A percentile compares a stretch with the other conserved stretches of the same genome.
phyloP scores from a whole-genome alignment of 305 asterid genomes.

The Fraxinus sp. region DNA sequence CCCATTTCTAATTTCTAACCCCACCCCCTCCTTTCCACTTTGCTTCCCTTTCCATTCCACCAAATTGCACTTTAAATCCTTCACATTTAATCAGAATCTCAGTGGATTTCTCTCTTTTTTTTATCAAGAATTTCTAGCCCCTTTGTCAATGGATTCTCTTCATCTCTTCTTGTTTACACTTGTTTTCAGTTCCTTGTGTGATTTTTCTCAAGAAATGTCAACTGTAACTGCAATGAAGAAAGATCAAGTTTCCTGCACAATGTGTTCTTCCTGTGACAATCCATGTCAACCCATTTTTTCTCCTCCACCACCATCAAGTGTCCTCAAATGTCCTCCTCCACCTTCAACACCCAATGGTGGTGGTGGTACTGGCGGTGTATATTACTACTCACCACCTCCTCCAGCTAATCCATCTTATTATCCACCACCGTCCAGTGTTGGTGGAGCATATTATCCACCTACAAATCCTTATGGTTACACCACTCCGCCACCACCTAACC shows the following conservation, averaged over 20 bases:
- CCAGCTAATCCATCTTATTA: not conserved
- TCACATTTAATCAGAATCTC: not conserved
- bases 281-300: conserved; percentile 62
- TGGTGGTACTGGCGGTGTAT: not conserved
- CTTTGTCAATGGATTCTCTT: conserved; percentile 22
- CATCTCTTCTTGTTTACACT: conserved; percentile 24
- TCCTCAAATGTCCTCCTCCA: conserved; percentile 36
- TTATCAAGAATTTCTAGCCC: not conserved
- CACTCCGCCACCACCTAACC: conserved; percentile 9
- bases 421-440: not conserved
- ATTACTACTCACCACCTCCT: conserved; percentile 12
- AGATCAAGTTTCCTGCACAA: conserved; percentile 56
- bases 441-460: conserved; percentile 20
- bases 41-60: conserved; percentile 21
- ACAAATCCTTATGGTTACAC: not conserved
- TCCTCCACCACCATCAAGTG: conserved; percentile 38
- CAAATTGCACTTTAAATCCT: conserved; percentile 1
- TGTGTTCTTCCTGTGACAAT: conserved; percentile 70
- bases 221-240: conserved; percentile 39
- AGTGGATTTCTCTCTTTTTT: not conserved
- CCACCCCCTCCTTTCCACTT: conserved; percentile 24
- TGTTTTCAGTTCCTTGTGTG: not conserved
- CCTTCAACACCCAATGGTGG: conserved; percentile 26
- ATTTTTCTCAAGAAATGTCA: conserved; percentile 32
- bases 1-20: not conserved